Evolutionary conservation across 257 asterid species (phyloP).

Genomic region (Mitragyna speciosa): DNA sequence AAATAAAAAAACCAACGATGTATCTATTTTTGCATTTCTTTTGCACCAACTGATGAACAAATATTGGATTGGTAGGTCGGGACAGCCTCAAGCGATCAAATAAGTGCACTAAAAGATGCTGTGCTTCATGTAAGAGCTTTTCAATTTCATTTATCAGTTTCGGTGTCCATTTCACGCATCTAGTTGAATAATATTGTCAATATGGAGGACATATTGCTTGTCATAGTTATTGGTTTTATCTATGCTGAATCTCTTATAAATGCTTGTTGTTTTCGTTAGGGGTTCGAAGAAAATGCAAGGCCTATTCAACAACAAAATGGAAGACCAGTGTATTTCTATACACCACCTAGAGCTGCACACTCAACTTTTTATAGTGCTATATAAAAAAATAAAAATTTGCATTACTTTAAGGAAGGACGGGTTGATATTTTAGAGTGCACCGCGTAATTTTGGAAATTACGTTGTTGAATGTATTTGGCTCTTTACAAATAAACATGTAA

Average conservation of each 20-base stretch:
- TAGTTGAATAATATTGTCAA: background rate
- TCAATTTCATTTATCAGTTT: background rate
- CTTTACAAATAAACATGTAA: too few relatives aligned
- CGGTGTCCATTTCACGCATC: background rate
- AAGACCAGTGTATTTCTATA: conserved; percentile 9
- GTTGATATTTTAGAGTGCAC: too few relatives aligned
- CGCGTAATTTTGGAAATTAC: too few relatives aligned
- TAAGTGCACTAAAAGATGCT: conserved; percentile 44
- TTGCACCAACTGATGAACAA: background rate
- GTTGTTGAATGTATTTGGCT: too few relatives aligned
- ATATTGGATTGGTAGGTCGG: conserved; percentile 34
- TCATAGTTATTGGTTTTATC: background rate
- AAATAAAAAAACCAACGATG: too few relatives aligned
- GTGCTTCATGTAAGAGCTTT: conserved; percentile 65
- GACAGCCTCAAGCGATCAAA: conserved; percentile 64
- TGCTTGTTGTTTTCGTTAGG: conserved; percentile 2
- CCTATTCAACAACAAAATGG: conserved; percentile 17
- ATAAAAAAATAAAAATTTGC: too few relatives aligned
- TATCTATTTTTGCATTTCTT: background rate
- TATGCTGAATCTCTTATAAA: background rate
- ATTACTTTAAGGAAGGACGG: too few relatives aligned
- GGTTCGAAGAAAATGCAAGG: conserved; percentile 25
- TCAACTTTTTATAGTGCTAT: too few relatives aligned
- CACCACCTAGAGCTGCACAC: background rate
- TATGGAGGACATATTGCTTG: background rate